phyloP scores from a whole-genome alignment of 768 basidiomycete genomes.

The Porpolomopsis calyptriformis region DNA sequence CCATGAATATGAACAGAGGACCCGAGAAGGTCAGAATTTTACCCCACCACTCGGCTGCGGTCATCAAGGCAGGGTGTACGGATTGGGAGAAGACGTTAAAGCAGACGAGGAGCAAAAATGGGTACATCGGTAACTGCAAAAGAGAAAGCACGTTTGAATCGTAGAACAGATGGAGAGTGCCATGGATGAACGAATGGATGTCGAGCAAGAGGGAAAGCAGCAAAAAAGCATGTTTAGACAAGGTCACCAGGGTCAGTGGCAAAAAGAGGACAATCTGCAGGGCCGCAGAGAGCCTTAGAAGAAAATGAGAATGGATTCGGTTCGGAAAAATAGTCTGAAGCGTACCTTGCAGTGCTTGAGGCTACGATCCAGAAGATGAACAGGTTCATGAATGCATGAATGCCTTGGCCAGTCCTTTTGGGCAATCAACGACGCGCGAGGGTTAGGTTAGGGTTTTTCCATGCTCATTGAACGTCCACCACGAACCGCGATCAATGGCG shows the following conservation, averaged over 20 bases:
- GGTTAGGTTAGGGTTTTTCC: not conserved
- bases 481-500: constrained; percentile 1
- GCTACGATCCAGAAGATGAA: constrained; percentile 59
- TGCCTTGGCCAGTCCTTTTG: too few relatives aligned
- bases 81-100: constrained; percentile 75
- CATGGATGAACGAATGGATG: constrained; percentile 70
- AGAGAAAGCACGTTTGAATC: constrained; percentile 62
- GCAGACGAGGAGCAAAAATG: constrained; percentile 74
- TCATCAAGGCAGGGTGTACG: constrained; percentile 45
- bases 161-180: constrained; percentile 64
- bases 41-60: constrained; percentile 63
- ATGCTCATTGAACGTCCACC: too few relatives aligned
- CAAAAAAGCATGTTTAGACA: constrained; percentile 71
- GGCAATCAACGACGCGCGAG: not conserved
- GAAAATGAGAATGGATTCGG: not conserved
- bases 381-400: constrained; percentile 35
- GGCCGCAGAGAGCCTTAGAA: constrained; percentile 56
- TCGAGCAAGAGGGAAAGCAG: constrained; percentile 71
- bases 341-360: constrained; percentile 52
- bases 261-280: constrained; percentile 76
- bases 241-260: constrained; percentile 73
- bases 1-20: constrained; percentile 71
- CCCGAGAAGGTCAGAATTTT: constrained; percentile 57
- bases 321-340: not conserved
- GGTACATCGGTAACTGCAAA: constrained; percentile 78